phyloP scores from a whole-genome alignment of 1,284 basidiomycete genomes.

The Ganoderma leucocontextum region DNA sequence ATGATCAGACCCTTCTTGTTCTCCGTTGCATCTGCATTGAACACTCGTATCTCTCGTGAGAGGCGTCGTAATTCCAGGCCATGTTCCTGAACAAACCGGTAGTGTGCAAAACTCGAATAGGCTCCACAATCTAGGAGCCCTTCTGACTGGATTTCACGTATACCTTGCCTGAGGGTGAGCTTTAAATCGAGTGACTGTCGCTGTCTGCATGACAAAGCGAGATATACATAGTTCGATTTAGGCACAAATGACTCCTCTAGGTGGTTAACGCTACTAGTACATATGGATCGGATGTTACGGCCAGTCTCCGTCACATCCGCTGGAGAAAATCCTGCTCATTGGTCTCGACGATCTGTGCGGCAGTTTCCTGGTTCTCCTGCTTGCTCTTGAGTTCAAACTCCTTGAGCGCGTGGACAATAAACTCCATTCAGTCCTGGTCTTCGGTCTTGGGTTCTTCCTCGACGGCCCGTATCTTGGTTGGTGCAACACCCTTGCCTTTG shows the following conservation, averaged over 20 bases:
- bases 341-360: background rate
- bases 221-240: slow-evolving; percentile 38
- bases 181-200: too few relatives aligned
- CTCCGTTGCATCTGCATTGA: too few relatives aligned
- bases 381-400: background rate
- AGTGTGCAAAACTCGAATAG: too few relatives aligned
- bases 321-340: too few relatives aligned
- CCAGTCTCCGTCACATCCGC: slow-evolving; percentile 34
- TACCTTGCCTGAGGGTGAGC: too few relatives aligned
- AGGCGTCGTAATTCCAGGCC: too few relatives aligned
- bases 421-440: too few relatives aligned
- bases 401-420: background rate
- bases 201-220: slow-evolving; percentile 6
- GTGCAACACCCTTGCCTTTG: slow-evolving; percentile 40
- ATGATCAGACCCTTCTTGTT: too few relatives aligned
- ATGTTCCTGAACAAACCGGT: too few relatives aligned
- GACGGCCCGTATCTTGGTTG: slow-evolving; percentile 46
- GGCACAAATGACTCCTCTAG: slow-evolving; percentile 6
- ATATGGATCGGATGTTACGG: slow-evolving; percentile 28
- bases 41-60: too few relatives aligned
- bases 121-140: too few relatives aligned
- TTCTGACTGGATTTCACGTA: too few relatives aligned
- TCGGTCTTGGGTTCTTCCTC: slow-evolving; percentile 24
- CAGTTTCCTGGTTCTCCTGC: background rate
- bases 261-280: background rate